A percentile compares a stretch with the other conserved stretches of the same genome.
phyloP scores from a whole-genome alignment of 305 asterid species.

The Ajuga reptans region DNA sequence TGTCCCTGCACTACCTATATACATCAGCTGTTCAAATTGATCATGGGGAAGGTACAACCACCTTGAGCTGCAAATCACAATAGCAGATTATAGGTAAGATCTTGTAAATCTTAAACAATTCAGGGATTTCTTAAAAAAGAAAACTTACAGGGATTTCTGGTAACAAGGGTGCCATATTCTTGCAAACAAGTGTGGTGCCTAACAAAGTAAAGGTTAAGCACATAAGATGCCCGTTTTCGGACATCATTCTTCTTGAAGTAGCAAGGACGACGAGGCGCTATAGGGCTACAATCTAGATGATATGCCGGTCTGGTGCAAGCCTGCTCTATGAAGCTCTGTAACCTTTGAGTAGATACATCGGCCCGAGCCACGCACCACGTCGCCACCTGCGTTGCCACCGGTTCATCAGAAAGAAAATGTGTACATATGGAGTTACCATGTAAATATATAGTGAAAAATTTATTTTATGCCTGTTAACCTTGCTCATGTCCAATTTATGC shows the following conservation, averaged over 20 bases:
- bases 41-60: background rate
- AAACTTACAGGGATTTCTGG: background rate
- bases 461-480: too few relatives aligned
- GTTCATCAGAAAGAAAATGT: too few relatives aligned
- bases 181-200: background rate
- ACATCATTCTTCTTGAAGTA: background rate
- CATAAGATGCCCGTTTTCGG: background rate
- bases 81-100: too few relatives aligned
- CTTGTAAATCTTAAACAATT: too few relatives aligned
- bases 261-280: background rate
- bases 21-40: background rate
- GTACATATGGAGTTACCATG: too few relatives aligned
- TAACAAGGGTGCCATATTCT: background rate
- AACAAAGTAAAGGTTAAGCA: background rate
- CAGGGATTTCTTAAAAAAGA: too few relatives aligned
- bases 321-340: background rate
- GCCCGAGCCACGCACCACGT: background rate
- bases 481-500: too few relatives aligned
- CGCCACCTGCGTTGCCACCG: too few relatives aligned
- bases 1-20: too few relatives aligned
- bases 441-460: too few relatives aligned
- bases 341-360: background rate
- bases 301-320: background rate
- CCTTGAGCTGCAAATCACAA: background rate
- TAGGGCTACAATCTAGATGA: background rate